phyloP scores from a whole-genome alignment of 768 basidiomycete genomes.

The Mycena belliarum region DNA sequence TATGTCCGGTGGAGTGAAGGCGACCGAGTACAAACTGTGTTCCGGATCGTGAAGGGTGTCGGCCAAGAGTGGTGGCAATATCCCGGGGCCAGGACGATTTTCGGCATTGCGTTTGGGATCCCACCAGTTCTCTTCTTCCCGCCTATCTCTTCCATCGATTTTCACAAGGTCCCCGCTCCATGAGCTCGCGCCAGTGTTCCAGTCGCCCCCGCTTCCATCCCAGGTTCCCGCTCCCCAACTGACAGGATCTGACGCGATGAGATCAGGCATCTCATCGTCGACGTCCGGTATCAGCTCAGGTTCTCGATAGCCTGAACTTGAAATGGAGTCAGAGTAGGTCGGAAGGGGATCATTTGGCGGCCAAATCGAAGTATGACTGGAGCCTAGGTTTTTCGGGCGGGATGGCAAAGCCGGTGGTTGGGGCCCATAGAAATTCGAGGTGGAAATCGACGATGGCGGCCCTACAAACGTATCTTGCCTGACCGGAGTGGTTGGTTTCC shows the following conservation, averaged over 20 bases:
- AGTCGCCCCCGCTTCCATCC: neutral
- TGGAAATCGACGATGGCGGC: constrained; percentile 17
- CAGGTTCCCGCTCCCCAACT: constrained; percentile 26
- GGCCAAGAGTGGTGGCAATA: constrained; percentile 67
- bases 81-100: constrained; percentile 68
- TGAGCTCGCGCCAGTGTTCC: constrained; percentile 9
- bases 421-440: constrained; percentile 34
- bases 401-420: constrained; percentile 40
- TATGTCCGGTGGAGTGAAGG: constrained; percentile 25
- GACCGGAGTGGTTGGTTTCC: neutral
- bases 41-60: constrained; percentile 71
- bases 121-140: constrained; percentile 75
- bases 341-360: constrained; percentile 33
- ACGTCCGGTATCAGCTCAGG: constrained; percentile 54
- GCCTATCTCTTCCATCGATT: constrained; percentile 61
- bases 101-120: constrained; percentile 46
- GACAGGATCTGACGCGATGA: constrained; percentile 36
- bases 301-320: constrained; percentile 47
- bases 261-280: constrained; percentile 36
- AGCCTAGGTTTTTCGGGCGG: constrained; percentile 43
- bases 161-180: constrained; percentile 27
- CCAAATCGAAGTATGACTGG: constrained; percentile 41
- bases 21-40: constrained; percentile 60
- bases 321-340: constrained; percentile 33
- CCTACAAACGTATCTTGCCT: constrained; percentile 1